Evolutionary conservation across 805 yeast genomes (phyloP).

Genomic region (Candida parachauliodes): DNA sequence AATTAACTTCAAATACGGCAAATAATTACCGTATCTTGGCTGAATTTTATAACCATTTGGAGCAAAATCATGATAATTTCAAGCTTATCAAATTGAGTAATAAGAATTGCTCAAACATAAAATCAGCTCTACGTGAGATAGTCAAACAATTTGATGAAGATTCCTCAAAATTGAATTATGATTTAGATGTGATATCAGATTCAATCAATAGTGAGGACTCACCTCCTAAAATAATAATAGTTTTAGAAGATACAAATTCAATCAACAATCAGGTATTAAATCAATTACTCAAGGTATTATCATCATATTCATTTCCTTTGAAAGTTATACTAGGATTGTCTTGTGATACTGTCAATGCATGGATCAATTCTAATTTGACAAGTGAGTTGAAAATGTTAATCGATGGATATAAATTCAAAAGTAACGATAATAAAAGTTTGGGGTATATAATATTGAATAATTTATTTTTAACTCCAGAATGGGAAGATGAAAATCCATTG

Average conservation of each 20-base stretch:
- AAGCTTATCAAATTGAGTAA: conserved; percentile 27
- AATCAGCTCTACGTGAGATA: conserved; percentile 30
- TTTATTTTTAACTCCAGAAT: conserved; percentile 25
- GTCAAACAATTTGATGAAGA: conserved; percentile 26
- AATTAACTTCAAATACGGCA: conserved; percentile 38
- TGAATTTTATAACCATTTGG: conserved; percentile 25
- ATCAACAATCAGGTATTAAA: conserved; percentile 31
- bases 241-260: conserved; percentile 38
- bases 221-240: conserved; percentile 12
- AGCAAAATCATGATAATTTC: conserved; percentile 11
- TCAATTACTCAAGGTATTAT: conserved; percentile 30
- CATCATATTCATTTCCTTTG: conserved; percentile 29
- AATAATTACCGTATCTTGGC: conserved; percentile 36
- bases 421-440: conserved; percentile 28
- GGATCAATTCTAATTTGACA: conserved; percentile 33
- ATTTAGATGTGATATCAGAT: conserved; percentile 20
- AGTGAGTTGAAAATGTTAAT: conserved; percentile 26
- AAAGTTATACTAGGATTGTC: conserved; percentile 36
- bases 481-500: conserved; percentile 13
- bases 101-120: conserved; percentile 26
- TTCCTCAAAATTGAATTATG: conserved; percentile 25
- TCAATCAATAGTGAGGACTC: background rate
- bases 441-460: conserved; percentile 33
- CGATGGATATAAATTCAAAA: conserved; percentile 28
- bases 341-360: conserved; percentile 29